Conservation (phyloP, 768 basidiomycete species). For the Serendipita sp. region DNA sequence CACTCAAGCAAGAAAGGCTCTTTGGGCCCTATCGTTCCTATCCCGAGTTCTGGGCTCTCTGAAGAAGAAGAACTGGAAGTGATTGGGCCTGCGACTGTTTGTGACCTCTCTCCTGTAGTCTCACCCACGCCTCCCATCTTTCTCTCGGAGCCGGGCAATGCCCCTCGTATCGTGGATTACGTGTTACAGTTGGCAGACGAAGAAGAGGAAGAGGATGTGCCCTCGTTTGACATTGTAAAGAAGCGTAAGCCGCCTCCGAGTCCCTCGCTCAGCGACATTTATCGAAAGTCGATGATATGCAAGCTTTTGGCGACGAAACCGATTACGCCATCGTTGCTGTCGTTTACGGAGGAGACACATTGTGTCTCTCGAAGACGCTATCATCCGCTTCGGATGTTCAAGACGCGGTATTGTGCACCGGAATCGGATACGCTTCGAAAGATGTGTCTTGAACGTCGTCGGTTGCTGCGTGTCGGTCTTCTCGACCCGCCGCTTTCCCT, state of each 20-base stretch:
- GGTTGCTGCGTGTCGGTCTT: not conserved
- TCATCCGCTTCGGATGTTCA: not conserved
- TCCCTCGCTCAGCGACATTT: not conserved
- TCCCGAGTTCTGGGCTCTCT: not conserved
- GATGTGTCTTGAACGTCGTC: not conserved
- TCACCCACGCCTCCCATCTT: too few relatives aligned
- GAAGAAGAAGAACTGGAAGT: not conserved
- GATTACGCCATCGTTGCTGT: not conserved
- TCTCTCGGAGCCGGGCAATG: too few relatives aligned
- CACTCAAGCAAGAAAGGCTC: too few relatives aligned
- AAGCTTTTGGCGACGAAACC: not conserved
- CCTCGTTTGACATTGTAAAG: too few relatives aligned
- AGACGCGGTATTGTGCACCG: not conserved
- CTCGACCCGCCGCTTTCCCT: not conserved
- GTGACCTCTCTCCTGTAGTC: too few relatives aligned
- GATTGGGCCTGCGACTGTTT: not conserved
- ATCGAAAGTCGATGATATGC: not conserved
- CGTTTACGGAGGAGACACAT: not conserved
- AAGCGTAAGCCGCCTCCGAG: too few relatives aligned
- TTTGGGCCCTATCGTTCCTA: not conserved
- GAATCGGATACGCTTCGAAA: not conserved
- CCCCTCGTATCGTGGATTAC: too few relatives aligned
- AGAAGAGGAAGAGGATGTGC: too few relatives aligned
- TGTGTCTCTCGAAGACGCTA: not conserved
- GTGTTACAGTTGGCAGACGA: too few relatives aligned